Evolutionary conservation across 257 asterid genomes (phyloP).

Genomic region (Jacaranda copaia): DNA sequence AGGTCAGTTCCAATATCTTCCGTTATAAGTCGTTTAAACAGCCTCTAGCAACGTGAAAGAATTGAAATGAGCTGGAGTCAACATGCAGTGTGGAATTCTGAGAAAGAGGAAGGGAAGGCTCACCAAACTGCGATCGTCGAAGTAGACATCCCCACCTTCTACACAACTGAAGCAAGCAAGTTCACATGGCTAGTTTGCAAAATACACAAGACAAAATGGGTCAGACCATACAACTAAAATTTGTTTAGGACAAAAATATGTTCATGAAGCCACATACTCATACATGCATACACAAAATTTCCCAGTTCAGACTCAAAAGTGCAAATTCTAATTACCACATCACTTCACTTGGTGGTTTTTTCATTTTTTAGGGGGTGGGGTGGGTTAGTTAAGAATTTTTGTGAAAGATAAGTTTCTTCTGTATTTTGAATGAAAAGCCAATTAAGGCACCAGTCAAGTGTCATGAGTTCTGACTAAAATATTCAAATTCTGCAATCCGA

Average conservation of each 20-base stretch:
- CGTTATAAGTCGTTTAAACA: constrained; percentile 87
- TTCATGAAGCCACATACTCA: neutral
- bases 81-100: neutral
- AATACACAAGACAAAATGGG: constrained; percentile 38
- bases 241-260: constrained; percentile 9
- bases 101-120: constrained; percentile 45
- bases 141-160: constrained; percentile 94
- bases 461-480: neutral
- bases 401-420: constrained; percentile 2
- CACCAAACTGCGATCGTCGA: constrained; percentile 96
- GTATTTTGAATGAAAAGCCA: neutral
- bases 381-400: neutral
- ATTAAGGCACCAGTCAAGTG: constrained; percentile 24
- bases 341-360: neutral
- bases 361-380: too few species aligned
- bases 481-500: constrained; percentile 15
- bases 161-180: constrained; percentile 95
- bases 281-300: constrained; percentile 13
- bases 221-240: constrained; percentile 37
- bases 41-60: constrained; percentile 65
- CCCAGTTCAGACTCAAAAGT: constrained; percentile 1
- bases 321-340: neutral
- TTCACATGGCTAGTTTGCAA: constrained; percentile 83
- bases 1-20: constrained; percentile 92
- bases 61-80: constrained; percentile 31